A percentile compares a stretch with the other conserved stretches of the same genome.
phyloP scores from a whole-genome alignment of 148 eudicot species.

The Rhododendron henanense region DNA sequence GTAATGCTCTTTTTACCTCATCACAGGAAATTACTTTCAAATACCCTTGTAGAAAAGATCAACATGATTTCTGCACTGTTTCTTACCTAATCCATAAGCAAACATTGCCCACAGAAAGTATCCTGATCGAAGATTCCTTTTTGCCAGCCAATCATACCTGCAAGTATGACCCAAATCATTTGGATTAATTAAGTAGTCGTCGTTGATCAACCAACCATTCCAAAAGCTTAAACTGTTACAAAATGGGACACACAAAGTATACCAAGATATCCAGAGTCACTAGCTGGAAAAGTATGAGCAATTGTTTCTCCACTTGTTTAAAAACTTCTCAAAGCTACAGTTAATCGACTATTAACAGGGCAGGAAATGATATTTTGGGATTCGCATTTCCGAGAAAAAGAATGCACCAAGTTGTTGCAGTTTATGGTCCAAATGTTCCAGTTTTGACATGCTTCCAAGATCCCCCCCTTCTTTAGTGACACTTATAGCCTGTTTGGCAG shows the following conservation, averaged over 20 bases:
- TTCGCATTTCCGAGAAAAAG: background rate
- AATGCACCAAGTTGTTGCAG: background rate
- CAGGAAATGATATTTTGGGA: background rate
- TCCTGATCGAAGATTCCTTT: conserved; percentile 70
- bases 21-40: background rate
- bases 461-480: background rate
- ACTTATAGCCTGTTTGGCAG: background rate
- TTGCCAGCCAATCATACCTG: conserved; percentile 88
- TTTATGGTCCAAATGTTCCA: background rate
- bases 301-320: background rate
- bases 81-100: conserved; percentile 82
- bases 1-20: background rate
- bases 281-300: background rate
- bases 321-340: background rate
- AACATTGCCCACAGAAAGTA: conserved; percentile 79
- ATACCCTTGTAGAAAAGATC: background rate
- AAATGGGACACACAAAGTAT: background rate
- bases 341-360: background rate
- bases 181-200: background rate
- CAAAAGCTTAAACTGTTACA: background rate
- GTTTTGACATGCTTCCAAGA: background rate
- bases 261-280: background rate
- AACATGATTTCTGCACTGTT: background rate
- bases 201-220: background rate
- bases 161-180: background rate